Conservation (phyloP, 306 rosid species). For the Quercus rubra region DNA sequence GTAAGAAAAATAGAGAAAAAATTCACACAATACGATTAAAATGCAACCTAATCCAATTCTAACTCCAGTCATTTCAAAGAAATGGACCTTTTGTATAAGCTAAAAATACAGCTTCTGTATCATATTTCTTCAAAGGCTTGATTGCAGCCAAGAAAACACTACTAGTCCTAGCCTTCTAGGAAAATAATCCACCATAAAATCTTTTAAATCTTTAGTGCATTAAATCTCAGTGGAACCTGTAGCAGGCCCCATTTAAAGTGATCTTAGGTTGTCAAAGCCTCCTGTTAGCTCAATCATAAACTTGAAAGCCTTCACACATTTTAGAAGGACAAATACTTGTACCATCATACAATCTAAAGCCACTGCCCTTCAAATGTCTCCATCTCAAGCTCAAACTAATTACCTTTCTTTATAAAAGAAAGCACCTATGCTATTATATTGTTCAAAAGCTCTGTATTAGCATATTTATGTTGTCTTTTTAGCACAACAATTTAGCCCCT, state of each 20-base stretch:
- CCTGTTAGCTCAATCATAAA: not conserved
- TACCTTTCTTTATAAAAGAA: no score
- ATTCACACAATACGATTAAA: not conserved
- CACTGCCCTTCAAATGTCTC: no score
- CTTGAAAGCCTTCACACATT: not conserved
- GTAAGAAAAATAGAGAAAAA: not conserved
- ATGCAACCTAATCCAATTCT: not conserved
- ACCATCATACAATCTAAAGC: no score
- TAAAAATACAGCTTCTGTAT: not conserved
- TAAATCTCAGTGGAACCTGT: no score
- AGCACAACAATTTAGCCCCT: no score
- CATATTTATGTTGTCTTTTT: no score
- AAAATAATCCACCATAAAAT: not conserved
- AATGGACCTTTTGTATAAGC: not conserved
- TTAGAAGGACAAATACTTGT: no score
- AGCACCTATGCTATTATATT: no score
- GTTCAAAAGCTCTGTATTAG: no score
- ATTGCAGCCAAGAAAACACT: not conserved
- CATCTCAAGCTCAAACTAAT: no score
- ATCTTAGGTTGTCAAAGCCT: not conserved
- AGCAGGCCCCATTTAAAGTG: no score
- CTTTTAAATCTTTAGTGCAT: not conserved
- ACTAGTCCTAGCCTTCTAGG: not conserved
- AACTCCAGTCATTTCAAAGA: not conserved
- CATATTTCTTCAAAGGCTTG: not conserved